Conservation (phyloP, 306 rosid genomes). For the Cucurbita moschata region DNA sequence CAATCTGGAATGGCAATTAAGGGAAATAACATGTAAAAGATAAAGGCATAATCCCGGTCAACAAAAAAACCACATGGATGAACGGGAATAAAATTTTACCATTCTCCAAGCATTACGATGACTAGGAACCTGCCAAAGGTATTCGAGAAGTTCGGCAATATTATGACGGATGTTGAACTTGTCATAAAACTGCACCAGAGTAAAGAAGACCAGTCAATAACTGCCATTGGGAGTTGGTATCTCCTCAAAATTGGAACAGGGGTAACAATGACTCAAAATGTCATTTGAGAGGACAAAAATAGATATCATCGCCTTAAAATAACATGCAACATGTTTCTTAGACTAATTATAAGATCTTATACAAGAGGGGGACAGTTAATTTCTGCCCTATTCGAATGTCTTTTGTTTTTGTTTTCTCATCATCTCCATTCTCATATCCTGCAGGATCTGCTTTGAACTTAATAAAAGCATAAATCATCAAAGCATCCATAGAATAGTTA, state of each 20-base stretch:
- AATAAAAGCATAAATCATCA: neutral
- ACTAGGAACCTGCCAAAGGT: slow-evolving; percentile 97
- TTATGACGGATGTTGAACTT: slow-evolving; percentile 97
- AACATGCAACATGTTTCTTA: neutral
- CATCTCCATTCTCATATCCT: neutral
- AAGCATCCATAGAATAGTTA: neutral
- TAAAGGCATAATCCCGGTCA: neutral
- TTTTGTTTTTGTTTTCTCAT: neutral
- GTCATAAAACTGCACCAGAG: slow-evolving; percentile 74
- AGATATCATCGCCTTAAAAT: neutral
- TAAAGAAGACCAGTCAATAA: slow-evolving; percentile 16
- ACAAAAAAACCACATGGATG: neutral
- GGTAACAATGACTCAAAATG: neutral
- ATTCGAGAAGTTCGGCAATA: slow-evolving; percentile 95
- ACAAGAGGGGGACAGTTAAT: neutral
- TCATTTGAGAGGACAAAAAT: neutral
- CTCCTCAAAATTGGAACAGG: slow-evolving; percentile 4
- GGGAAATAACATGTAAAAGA: slow-evolving; percentile 1
- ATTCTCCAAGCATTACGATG: slow-evolving; percentile 97
- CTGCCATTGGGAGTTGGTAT: neutral
- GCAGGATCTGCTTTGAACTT: neutral
- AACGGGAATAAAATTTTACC: slow-evolving; percentile 26
- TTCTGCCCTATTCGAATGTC: neutral
- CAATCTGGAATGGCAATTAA: slow-evolving; percentile 53
- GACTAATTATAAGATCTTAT: neutral